Evolutionary conservation across 2,329 filamentous ascomycete genomes (phyloP).

Genomic region (Phialophora expanda): DNA sequence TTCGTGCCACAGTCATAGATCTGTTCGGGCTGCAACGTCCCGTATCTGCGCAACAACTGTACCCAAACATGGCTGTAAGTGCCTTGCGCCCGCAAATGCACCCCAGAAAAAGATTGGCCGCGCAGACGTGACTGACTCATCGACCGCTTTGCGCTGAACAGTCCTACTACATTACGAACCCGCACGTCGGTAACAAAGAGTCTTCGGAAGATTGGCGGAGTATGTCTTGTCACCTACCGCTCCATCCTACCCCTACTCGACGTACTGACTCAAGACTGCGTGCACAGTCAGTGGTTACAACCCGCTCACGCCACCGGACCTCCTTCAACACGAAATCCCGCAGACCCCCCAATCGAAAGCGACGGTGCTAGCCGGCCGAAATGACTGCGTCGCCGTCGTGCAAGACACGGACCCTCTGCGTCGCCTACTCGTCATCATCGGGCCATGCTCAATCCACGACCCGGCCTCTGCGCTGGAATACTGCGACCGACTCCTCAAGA

Average conservation of each 20-base stretch:
- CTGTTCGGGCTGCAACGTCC: neutral
- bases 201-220: slow-evolving; percentile 82
- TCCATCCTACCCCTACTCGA: neutral
- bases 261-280: neutral
- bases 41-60: neutral
- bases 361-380: slow-evolving; percentile 51
- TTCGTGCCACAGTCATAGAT: neutral
- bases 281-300: slow-evolving; percentile 85
- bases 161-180: slow-evolving; percentile 78
- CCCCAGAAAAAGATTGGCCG: neutral
- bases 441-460: slow-evolving; percentile 97
- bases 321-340: slow-evolving; percentile 85
- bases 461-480: slow-evolving; percentile 87
- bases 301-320: slow-evolving; percentile 84
- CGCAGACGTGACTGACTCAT: slow-evolving; percentile 23
- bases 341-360: slow-evolving; percentile 49
- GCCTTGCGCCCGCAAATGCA: neutral
- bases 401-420: slow-evolving; percentile 68
- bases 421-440: slow-evolving; percentile 90
- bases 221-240: slow-evolving; percentile 52
- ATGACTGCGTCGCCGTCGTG: slow-evolving; percentile 73
- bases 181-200: slow-evolving; percentile 75
- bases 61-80: slow-evolving; percentile 28
- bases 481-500: slow-evolving; percentile 73
- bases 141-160: slow-evolving; percentile 1